Evolutionary conservation across 805 yeast genomes (phyloP).

Genomic region (Kazachstania taianensis): DNA sequence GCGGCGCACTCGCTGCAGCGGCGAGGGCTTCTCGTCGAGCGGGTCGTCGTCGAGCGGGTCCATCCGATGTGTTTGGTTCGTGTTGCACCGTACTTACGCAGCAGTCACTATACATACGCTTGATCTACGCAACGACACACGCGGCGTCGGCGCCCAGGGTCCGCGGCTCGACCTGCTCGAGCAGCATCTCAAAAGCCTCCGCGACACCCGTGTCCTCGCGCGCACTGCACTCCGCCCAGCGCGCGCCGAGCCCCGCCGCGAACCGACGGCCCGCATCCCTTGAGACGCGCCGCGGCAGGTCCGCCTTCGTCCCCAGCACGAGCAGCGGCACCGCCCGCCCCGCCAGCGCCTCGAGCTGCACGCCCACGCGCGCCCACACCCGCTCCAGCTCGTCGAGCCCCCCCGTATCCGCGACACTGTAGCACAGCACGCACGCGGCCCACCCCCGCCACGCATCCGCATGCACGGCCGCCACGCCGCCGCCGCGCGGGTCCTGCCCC

Average conservation of each 20-base stretch:
- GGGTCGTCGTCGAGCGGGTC: too few relatives aligned
- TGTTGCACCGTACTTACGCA: too few relatives aligned
- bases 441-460: constrained; percentile 62
- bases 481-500: constrained; percentile 90
- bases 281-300: constrained; percentile 6
- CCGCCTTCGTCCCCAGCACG: constrained; percentile 36
- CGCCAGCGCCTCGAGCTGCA: constrained; percentile 38
- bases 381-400: constrained; percentile 69
- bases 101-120: too few relatives aligned
- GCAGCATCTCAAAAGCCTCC: constrained; percentile 14
- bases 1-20: too few relatives aligned
- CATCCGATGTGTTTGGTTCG: too few relatives aligned
- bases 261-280: constrained; percentile 1
- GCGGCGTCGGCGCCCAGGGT: too few relatives aligned
- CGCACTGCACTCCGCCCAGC: constrained; percentile 24
- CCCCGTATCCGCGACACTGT: constrained; percentile 67
- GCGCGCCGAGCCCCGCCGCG: constrained; percentile 8
- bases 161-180: too few relatives aligned
- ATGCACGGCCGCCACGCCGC: constrained; percentile 69
- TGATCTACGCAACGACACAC: neutral
- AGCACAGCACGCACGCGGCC: constrained; percentile 75
- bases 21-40: too few relatives aligned
- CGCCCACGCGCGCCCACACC: constrained; percentile 75
- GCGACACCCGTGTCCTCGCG: constrained; percentile 18
- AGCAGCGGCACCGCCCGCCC: constrained; percentile 59